A percentile compares a stretch with the other conserved stretches of the same genome.
Evolutionary conservation across 257 asterid species (phyloP).

Genomic region (Capsicum rhomboideum): DNA sequence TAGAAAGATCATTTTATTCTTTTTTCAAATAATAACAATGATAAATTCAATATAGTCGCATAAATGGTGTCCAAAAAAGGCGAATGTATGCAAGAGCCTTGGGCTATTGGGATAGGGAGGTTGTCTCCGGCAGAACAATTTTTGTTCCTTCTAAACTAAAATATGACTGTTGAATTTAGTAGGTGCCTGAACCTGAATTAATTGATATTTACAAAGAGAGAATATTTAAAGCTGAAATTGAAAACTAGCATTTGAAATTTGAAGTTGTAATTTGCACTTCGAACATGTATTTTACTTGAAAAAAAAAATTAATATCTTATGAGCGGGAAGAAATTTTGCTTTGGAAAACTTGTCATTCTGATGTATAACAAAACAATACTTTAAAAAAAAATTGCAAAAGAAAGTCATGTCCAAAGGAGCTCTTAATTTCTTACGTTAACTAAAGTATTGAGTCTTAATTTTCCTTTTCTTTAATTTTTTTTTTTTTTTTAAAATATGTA

Average conservation of each 20-base stretch:
- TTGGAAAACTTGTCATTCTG: background rate
- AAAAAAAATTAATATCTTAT: background rate
- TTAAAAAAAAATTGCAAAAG: background rate
- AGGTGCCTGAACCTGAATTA: background rate
- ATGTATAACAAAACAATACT: background rate
- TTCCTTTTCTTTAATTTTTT: background rate
- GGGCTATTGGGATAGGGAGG: no score
- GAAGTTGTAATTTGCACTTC: background rate
- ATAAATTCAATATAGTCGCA: no score
- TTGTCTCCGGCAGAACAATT: background rate
- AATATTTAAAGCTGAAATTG: background rate
- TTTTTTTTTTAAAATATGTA: background rate
- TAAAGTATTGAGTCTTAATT: background rate
- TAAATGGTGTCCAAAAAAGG: fast-evolving
- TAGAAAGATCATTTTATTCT: background rate
- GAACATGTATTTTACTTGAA: background rate
- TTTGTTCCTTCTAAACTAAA: background rate
- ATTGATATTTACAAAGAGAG: no score
- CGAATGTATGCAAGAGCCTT: fast-evolving
- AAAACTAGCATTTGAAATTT: background rate
- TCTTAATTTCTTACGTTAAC: background rate
- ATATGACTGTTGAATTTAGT: background rate
- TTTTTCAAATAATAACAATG: no score
- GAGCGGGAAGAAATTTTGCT: background rate
- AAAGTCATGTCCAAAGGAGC: background rate